Evolutionary conservation across 2,329 filamentous ascomycete genomes (phyloP).

Genomic region (Rosellinia necatrix): DNA sequence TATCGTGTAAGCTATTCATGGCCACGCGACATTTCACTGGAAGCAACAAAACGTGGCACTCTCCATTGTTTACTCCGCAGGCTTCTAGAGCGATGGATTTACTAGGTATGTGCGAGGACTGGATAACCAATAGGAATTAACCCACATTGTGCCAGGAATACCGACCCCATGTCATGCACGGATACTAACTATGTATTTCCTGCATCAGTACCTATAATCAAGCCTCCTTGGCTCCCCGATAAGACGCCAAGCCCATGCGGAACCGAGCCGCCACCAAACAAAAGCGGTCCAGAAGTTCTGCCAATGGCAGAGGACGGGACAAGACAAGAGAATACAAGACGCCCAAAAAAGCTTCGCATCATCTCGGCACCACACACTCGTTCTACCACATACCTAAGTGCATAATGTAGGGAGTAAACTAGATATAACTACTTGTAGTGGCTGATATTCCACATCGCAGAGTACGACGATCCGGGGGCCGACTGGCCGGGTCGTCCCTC

Average conservation of each 20-base stretch:
- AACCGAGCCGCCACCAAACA: not conserved
- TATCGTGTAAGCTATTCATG: not conserved
- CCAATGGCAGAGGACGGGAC: too few species aligned
- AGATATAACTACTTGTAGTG: not conserved
- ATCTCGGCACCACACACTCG: too few species aligned
- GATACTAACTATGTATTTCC: too few species aligned
- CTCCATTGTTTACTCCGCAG: not conserved
- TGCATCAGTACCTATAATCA: too few species aligned
- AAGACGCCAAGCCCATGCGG: not conserved
- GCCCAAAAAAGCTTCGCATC: not conserved
- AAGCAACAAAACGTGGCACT: not conserved
- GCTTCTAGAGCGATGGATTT: not conserved
- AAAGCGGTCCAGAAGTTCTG: too few species aligned
- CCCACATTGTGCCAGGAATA: too few species aligned
- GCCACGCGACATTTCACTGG: slow-evolving; percentile 10
- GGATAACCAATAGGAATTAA: not conserved
- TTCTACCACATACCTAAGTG: too few species aligned
- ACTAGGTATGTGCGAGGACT: too few species aligned
- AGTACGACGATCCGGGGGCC: slow-evolving; percentile 2
- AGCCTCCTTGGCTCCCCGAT: not conserved
- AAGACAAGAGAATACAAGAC: too few species aligned
- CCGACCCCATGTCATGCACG: too few species aligned
- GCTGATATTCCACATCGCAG: not conserved
- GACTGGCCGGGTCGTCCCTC: not conserved
- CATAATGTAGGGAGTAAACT: not conserved